Evolutionary conservation across 1,139 yeast species (phyloP).

Genomic region (Geotrichum fermentans): DNA sequence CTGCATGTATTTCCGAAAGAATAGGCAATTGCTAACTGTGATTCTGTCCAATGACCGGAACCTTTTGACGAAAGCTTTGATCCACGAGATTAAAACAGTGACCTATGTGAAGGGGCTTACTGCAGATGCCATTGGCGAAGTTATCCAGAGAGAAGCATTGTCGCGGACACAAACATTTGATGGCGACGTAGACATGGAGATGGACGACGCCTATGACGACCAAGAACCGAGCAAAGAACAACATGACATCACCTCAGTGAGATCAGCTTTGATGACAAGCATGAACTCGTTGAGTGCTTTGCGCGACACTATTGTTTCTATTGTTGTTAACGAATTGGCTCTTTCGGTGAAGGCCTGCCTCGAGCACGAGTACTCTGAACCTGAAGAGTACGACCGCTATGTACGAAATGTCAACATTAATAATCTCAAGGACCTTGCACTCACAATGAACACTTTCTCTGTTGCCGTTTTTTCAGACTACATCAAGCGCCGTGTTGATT

Average conservation of each 20-base stretch:
- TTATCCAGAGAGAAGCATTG: constrained; percentile 25
- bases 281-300: background rate
- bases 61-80: constrained; percentile 69
- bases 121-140: constrained; percentile 54
- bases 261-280: background rate
- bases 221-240: background rate
- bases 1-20: constrained; percentile 56
- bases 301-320: background rate
- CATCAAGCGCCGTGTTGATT: constrained; percentile 3
- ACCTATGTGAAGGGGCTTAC: constrained; percentile 58
- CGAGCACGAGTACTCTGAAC: constrained; percentile 3
- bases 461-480: background rate
- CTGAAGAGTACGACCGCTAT: constrained; percentile 2
- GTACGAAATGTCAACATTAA: background rate
- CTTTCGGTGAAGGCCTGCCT: background rate
- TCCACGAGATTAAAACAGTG: constrained; percentile 63
- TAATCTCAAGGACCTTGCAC: background rate
- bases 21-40: constrained; percentile 44
- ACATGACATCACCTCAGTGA: background rate
- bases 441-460: background rate
- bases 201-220: constrained; percentile 2
- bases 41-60: constrained; percentile 80
- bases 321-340: background rate
- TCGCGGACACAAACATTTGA: background rate
- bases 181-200: constrained; percentile 6